These are phyloP conservation scores for Solanum pimpinellifolium DNA, from an alignment of 257 asterid genomes.

Conservation along the genomic window DNA sequence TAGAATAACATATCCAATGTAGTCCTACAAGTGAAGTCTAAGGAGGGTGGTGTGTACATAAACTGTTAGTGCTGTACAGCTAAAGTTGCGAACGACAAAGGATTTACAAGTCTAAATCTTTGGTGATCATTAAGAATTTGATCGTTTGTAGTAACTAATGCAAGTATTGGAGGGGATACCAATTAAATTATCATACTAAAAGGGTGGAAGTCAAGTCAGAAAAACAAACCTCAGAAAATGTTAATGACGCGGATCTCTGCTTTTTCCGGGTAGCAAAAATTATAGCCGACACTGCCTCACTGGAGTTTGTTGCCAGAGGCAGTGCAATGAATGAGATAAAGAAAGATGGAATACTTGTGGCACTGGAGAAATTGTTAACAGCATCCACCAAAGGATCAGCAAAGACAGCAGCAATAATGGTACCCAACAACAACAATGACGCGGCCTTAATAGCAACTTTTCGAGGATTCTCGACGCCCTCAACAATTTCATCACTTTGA, in stretches of 20 bases:
- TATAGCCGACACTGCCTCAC: constrained; percentile 90
- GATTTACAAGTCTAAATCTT: background rate
- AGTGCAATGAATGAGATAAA: constrained; percentile 80
- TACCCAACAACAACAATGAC: constrained; percentile 56
- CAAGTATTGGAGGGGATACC: background rate
- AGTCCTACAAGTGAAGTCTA: background rate
- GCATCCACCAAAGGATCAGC: constrained; percentile 95
- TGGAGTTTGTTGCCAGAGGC: constrained; percentile 95
- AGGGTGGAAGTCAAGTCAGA: background rate
- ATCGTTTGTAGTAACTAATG: background rate
- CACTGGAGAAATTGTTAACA: constrained; percentile 71
- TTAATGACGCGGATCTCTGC: constrained; percentile 67
- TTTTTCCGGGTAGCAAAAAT: constrained; percentile 78
- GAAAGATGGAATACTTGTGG: constrained; percentile 76
- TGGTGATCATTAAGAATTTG: background rate
- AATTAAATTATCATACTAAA: background rate
- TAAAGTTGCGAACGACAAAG: background rate
- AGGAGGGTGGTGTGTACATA: background rate
- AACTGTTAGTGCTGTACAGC: background rate
- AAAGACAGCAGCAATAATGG: constrained; percentile 77
- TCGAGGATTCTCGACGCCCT: constrained; percentile 42
- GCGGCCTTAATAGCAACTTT: constrained; percentile 49
- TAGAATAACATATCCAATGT: background rate
- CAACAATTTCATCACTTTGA: constrained; percentile 49
- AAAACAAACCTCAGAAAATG: constrained; percentile 78